Evolutionary conservation across 371 early-diverging fungal species (phyloP).

Genomic region (Batkoa obscura): DNA sequence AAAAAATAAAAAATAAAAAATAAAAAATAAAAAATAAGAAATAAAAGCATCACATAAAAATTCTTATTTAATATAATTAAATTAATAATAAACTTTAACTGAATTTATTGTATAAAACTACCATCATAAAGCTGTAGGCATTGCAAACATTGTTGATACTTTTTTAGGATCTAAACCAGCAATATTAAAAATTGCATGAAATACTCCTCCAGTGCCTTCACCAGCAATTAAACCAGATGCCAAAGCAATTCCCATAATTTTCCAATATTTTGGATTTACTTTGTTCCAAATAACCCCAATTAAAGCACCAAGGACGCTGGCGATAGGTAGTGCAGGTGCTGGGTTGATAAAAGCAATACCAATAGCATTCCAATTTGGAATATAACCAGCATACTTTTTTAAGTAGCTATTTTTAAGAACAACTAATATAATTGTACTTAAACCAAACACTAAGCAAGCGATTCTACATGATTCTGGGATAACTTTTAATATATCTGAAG

Average conservation of each 20-base stretch:
- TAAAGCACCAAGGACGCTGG: constrained; percentile 39
- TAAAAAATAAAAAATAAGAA: too few species aligned
- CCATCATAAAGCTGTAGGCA: too few species aligned
- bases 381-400: constrained; percentile 22
- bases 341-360: constrained; percentile 51
- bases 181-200: constrained; percentile 33
- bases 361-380: constrained; percentile 40
- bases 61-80: too few species aligned
- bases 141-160: background rate
- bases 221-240: constrained; percentile 57
- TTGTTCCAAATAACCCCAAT: constrained; percentile 31
- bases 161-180: constrained; percentile 3
- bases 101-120: too few species aligned
- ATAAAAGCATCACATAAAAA: too few species aligned
- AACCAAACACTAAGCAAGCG: constrained; percentile 19
- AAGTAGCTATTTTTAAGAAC: constrained; percentile 27
- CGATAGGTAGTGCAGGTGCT: constrained; percentile 26
- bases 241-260: constrained; percentile 28
- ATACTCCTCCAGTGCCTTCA: constrained; percentile 45
- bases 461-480: constrained; percentile 13
- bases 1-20: too few species aligned
- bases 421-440: constrained; percentile 25
- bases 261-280: constrained; percentile 14
- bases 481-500: constrained; percentile 13
- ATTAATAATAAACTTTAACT: too few species aligned